Evolutionary conservation across 306 rosid genomes (phyloP).

Genomic region (Citrullus amarus): DNA sequence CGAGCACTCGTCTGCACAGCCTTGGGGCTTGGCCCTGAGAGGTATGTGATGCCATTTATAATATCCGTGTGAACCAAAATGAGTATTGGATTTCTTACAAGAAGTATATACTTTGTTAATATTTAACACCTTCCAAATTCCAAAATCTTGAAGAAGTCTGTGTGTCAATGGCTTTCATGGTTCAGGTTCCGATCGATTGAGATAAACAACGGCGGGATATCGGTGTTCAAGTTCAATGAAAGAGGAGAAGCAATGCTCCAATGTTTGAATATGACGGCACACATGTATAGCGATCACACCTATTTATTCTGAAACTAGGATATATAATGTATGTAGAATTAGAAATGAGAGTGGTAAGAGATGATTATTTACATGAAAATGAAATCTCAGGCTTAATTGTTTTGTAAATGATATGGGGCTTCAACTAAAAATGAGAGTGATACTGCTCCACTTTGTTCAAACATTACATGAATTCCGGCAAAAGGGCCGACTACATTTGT

Average conservation of each 20-base stretch:
- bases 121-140: not conserved
- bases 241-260: conserved; percentile 75
- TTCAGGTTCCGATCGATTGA: conserved; percentile 64
- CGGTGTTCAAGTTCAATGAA: conserved; percentile 51
- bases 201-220: conserved; percentile 56
- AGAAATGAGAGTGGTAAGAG: not conserved
- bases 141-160: not conserved
- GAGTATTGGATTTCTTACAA: not conserved
- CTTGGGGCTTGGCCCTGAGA: conserved; percentile 56
- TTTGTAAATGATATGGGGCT: not conserved
- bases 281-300: conserved; percentile 56
- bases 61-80: not conserved
- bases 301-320: conserved; percentile 31
- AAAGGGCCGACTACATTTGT: no score
- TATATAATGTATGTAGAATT: no score
- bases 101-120: not conserved
- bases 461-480: not conserved
- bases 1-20: conserved; percentile 68
- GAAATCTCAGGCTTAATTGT: not conserved
- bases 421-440: not conserved
- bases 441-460: not conserved
- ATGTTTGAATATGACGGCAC: conserved; percentile 56
- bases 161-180: not conserved
- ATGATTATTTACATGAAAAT: not conserved
- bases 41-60: conserved; percentile 20